Evolutionary conservation across 2,329 filamentous ascomycete genomes (phyloP).

Genomic region (Claviceps arundinis): DNA sequence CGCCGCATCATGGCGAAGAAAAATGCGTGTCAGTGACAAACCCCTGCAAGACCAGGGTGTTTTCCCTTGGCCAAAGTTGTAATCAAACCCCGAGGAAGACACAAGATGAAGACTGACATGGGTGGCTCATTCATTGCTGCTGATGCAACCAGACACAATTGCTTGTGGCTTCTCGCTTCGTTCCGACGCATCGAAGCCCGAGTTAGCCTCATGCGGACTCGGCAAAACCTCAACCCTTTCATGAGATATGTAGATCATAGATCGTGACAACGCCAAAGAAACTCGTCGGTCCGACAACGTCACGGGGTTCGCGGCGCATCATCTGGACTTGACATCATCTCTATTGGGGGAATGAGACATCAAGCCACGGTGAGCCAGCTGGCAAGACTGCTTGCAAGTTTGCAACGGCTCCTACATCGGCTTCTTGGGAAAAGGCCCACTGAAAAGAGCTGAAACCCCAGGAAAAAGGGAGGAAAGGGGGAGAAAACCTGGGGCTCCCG

Average conservation of each 20-base stretch:
- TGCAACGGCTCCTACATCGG: neutral
- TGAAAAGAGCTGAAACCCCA: constrained; percentile 2
- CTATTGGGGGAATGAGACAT: neutral
- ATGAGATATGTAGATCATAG: neutral
- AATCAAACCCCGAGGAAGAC: neutral
- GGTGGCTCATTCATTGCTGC: neutral
- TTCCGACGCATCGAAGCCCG: neutral
- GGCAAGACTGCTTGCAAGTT: neutral
- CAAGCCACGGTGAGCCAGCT: too few species aligned
- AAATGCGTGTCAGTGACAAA: neutral
- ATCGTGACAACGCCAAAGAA: neutral
- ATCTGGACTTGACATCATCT: neutral
- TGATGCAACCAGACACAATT: neutral
- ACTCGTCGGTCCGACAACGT: constrained; percentile 1
- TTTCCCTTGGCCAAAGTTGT: neutral
- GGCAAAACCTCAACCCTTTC: neutral
- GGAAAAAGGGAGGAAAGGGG: neutral
- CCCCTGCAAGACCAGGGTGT: neutral
- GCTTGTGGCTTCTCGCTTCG: neutral
- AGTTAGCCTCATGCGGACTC: neutral
- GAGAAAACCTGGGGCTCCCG: neutral
- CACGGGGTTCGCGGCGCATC: neutral
- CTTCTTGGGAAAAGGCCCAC: neutral
- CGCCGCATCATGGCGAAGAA: neutral
- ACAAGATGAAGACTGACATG: neutral